Conservation (phyloP, 768 basidiomycete genomes). For the Tephrocybe sp. region DNA sequence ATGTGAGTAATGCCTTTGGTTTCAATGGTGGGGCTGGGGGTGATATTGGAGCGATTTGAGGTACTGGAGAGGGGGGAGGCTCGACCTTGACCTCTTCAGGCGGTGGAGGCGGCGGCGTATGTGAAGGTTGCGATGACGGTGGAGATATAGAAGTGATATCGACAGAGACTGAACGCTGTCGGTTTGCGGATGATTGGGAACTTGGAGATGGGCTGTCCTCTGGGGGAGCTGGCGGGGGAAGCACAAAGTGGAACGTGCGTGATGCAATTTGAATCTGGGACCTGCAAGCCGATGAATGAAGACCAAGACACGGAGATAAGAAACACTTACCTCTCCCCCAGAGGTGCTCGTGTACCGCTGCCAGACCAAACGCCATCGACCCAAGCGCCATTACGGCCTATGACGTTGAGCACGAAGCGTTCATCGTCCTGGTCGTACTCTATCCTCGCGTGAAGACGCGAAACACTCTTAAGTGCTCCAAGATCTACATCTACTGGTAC, state of each 20-base stretch:
- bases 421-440: slow-evolving; percentile 90
- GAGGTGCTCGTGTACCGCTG: slow-evolving; percentile 80
- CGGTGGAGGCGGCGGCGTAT: slow-evolving; percentile 67
- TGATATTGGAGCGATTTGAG: slow-evolving; percentile 36
- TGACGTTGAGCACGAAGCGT: slow-evolving; percentile 83
- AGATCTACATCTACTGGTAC: slow-evolving; percentile 83
- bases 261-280: slow-evolving; percentile 97
- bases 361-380: slow-evolving; percentile 96
- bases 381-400: slow-evolving; percentile 98
- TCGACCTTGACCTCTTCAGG: slow-evolving; percentile 49
- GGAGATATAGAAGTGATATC: slow-evolving; percentile 80
- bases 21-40: slow-evolving; percentile 40
- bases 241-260: slow-evolving; percentile 93
- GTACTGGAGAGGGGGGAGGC: slow-evolving; percentile 39
- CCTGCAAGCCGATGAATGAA: slow-evolving; percentile 37
- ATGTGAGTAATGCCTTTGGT: slow-evolving; percentile 30
- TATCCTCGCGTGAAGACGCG: slow-evolving; percentile 93
- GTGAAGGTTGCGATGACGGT: slow-evolving; percentile 78
- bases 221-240: slow-evolving; percentile 81
- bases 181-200: slow-evolving; percentile 65
- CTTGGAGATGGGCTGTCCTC: slow-evolving; percentile 82
- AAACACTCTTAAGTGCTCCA: slow-evolving; percentile 94
- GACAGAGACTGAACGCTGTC: slow-evolving; percentile 74
- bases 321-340: slow-evolving; percentile 68
- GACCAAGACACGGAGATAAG: slow-evolving; percentile 6